phyloP scores from a whole-genome alignment of 805 yeast genomes.

The Yamadazyma philogaea region DNA sequence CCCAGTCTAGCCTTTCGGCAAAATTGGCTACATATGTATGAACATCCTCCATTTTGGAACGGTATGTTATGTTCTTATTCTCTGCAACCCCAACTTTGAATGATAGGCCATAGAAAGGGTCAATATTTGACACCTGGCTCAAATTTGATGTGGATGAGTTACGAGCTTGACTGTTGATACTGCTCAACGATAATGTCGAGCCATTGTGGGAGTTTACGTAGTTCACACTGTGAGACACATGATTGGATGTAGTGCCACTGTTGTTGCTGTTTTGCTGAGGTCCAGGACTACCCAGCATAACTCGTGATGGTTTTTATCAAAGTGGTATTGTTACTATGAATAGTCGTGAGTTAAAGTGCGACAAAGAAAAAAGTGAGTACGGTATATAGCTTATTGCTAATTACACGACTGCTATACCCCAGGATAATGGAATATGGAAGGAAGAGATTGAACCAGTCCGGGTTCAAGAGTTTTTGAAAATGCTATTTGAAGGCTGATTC shows the following conservation, averaged over 20 bases:
- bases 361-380: background rate
- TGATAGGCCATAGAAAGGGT: slow-evolving; percentile 57
- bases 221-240: background rate
- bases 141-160: slow-evolving; percentile 16
- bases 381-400: too few relatives aligned
- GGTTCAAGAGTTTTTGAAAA: too few relatives aligned
- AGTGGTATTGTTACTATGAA: background rate
- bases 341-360: background rate
- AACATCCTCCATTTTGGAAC: slow-evolving; percentile 94
- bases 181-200: slow-evolving; percentile 12
- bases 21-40: slow-evolving; percentile 91
- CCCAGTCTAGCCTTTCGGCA: slow-evolving; percentile 89
- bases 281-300: slow-evolving; percentile 3
- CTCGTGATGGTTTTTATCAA: background rate
- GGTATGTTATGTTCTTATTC: slow-evolving; percentile 72
- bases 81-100: slow-evolving; percentile 91
- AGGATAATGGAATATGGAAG: too few relatives aligned
- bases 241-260: background rate
- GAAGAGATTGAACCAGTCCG: too few relatives aligned
- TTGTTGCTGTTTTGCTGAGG: background rate
- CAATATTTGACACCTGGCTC: slow-evolving; percentile 15
- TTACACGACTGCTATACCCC: too few relatives aligned
- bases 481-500: too few relatives aligned
- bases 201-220: slow-evolving; percentile 8
- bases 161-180: slow-evolving; percentile 9